A percentile compares a stretch with the other conserved stretches of the same genome.
Conservation (phyloP, 1,139 yeast genomes). For the Zygosaccharomyces pseudobailii region DNA sequence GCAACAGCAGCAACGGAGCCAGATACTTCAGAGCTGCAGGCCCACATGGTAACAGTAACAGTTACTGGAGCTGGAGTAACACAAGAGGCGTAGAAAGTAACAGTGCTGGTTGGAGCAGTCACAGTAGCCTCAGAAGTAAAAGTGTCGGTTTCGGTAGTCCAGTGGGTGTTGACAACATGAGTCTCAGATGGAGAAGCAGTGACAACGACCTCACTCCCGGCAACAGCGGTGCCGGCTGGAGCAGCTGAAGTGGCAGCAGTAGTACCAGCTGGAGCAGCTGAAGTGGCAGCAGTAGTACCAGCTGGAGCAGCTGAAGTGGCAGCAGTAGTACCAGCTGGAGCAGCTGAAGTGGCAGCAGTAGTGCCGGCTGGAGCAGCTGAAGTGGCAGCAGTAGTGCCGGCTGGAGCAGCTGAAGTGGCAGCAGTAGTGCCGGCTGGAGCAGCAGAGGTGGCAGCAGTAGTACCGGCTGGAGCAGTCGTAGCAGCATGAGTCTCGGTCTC, state of each 20-base stretch:
- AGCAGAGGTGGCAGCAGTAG: background rate
- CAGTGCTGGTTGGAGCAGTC: slow-evolving; percentile 9
- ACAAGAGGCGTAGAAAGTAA: background rate
- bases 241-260: no score
- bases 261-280: no score
- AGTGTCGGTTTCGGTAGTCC: slow-evolving; percentile 2
- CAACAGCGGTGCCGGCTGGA: background rate
- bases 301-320: no score
- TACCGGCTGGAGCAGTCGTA: background rate
- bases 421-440: background rate
- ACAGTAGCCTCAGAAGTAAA: background rate
- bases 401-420: background rate
- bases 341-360: no score
- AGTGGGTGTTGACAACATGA: background rate
- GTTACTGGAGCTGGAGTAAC: background rate
- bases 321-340: no score
- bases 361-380: no score
- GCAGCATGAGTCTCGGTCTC: background rate
- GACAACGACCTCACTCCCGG: background rate
- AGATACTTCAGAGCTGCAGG: slow-evolving; percentile 25
- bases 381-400: background rate
- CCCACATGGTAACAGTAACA: background rate
- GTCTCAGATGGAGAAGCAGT: slow-evolving; percentile 2
- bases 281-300: no score
- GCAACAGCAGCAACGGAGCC: background rate